Evolutionary conservation across 768 basidiomycete species (phyloP).

Genomic region (Hortiboletus flavorubellus): DNA sequence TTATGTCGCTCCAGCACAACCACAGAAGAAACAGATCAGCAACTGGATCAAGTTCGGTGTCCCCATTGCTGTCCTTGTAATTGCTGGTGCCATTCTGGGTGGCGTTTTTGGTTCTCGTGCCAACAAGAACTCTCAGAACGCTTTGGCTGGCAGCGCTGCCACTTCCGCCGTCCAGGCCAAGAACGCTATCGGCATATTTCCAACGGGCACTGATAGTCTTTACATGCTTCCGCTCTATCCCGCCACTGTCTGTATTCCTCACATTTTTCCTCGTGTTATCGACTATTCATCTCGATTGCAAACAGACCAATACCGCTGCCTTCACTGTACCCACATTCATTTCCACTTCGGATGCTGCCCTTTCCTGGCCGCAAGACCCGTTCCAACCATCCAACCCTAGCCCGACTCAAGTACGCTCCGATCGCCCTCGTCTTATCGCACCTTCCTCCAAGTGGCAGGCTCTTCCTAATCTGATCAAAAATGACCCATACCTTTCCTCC

Average conservation of each 20-base stretch:
- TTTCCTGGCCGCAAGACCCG: conserved; percentile 79
- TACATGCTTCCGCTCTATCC: conserved; percentile 86
- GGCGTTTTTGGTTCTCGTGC: conserved; percentile 74
- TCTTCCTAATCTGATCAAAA: conserved; percentile 70
- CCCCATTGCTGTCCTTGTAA: conserved; percentile 60
- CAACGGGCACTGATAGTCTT: conserved; percentile 74
- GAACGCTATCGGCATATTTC: conserved; percentile 59
- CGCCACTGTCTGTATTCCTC: conserved; percentile 63
- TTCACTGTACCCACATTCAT: conserved; percentile 73
- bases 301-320: conserved; percentile 70
- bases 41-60: conserved; percentile 77
- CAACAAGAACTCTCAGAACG: conserved; percentile 39
- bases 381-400: conserved; percentile 63
- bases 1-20: conserved; percentile 50
- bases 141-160: conserved; percentile 30
- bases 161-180: conserved; percentile 59
- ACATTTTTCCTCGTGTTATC: neutral
- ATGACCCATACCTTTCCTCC: conserved; percentile 77
- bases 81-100: conserved; percentile 68
- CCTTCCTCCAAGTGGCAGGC: conserved; percentile 89
- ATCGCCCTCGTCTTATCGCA: conserved; percentile 90
- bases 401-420: conserved; percentile 60
- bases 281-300: neutral
- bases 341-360: conserved; percentile 44
- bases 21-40: conserved; percentile 52